Conservation (phyloP, 1,139 yeast species). For the Pichia sp. region DNA sequence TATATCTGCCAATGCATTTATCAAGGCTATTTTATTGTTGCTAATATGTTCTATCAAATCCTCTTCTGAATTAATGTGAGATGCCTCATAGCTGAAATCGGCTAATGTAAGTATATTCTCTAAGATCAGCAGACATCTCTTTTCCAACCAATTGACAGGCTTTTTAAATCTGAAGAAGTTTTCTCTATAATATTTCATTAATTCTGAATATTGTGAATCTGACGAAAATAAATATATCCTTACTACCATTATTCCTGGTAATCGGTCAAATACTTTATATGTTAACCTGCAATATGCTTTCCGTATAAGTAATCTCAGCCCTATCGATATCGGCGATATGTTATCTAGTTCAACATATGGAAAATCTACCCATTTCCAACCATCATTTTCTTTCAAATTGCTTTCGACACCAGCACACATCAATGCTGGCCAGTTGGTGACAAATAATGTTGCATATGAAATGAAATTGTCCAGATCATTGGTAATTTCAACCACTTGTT, state of each 20-base stretch:
- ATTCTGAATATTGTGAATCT: conserved; percentile 42
- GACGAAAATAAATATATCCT: conserved; percentile 50
- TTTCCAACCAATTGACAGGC: conserved; percentile 31
- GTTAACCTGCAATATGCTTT: conserved; percentile 46
- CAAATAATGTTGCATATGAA: conserved; percentile 49
- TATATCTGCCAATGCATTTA: background rate
- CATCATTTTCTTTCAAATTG: conserved; percentile 27
- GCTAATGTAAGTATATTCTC: conserved; percentile 34
- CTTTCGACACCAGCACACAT: conserved; percentile 33
- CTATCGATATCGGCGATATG: conserved; percentile 28
- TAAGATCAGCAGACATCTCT: conserved; percentile 36
- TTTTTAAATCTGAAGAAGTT: conserved; percentile 31
- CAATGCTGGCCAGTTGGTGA: conserved; percentile 40
- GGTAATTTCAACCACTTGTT: conserved; percentile 25
- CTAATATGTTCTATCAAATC: conserved; percentile 14
- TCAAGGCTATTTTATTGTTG: conserved; percentile 14
- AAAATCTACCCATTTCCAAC: conserved; percentile 55
- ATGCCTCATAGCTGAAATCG: conserved; percentile 39
- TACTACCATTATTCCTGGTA: conserved; percentile 29
- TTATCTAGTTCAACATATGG: conserved; percentile 24
- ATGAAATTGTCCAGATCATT: conserved; percentile 41
- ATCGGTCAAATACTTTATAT: conserved; percentile 31
- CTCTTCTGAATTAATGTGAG: conserved; percentile 23
- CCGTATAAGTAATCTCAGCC: conserved; percentile 41
- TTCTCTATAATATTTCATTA: conserved; percentile 37